Evolutionary conservation across 2,329 filamentous ascomycete genomes (phyloP).

Genomic region (Penicillium sp.): DNA sequence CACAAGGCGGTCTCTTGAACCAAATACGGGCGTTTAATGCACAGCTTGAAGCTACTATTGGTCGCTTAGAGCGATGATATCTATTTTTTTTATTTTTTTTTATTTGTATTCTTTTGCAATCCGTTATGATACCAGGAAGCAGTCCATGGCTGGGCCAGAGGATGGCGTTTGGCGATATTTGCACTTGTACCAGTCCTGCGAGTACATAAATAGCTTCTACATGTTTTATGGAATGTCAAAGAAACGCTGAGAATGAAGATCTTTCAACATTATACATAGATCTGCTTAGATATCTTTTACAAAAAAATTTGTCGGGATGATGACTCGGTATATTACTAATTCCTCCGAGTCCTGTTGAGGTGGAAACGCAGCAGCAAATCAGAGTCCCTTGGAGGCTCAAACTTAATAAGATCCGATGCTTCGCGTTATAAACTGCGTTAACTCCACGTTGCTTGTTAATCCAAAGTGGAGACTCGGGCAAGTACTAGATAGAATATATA

Average conservation of each 20-base stretch:
- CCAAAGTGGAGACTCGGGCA: neutral
- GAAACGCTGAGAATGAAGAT: too few relatives aligned
- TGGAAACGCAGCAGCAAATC: neutral
- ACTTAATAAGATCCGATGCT: neutral
- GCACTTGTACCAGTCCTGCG: neutral
- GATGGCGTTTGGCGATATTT: neutral
- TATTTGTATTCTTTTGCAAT: neutral
- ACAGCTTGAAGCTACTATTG: constrained; percentile 40
- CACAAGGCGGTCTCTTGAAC: constrained; percentile 42
- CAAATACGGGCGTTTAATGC: constrained; percentile 45
- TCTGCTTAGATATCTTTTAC: too few relatives aligned
- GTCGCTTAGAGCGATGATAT: constrained; percentile 26
- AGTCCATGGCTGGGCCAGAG: neutral
- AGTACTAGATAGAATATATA: neutral
- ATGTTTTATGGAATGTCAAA: neutral
- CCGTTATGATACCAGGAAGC: constrained; percentile 8
- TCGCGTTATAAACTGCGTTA: neutral
- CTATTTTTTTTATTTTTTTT: constrained; percentile 1
- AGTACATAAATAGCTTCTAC: neutral
- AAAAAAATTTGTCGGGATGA: too few relatives aligned
- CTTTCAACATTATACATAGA: neutral
- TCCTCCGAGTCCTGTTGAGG: neutral
- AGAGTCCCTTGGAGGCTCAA: neutral
- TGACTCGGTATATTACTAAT: constrained; percentile 1
- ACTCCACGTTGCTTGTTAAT: constrained; percentile 1